Percentiles rank a stretch among this genome's conserved stretches.
These are phyloP conservation scores for Magnolia officinalis DNA, from an alignment of 164 flowering plant genomes.

Conservation along the genomic window DNA sequence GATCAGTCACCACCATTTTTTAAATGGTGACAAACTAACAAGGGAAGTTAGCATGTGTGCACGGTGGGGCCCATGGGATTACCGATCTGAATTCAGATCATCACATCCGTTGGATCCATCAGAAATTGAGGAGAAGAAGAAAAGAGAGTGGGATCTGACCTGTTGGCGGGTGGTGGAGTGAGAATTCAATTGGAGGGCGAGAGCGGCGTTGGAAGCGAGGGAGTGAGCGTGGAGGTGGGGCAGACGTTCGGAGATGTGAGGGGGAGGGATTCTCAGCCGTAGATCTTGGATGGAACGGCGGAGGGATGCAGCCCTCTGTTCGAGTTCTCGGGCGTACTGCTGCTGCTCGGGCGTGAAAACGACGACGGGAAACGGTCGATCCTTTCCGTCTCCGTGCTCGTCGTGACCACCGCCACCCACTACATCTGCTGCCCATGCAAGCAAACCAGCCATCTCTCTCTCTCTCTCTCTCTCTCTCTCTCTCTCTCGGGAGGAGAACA, in stretches of 20 bases:
- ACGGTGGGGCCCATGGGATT: neutral
- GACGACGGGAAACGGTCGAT: constrained; percentile 15
- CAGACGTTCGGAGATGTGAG: constrained; percentile 83
- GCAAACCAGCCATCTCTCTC: constrained; percentile 71
- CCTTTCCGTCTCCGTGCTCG: constrained; percentile 30
- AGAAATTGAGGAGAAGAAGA: neutral
- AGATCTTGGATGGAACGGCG: constrained; percentile 83
- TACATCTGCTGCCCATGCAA: constrained; percentile 99
- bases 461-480: too few relatives aligned
- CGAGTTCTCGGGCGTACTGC: constrained; percentile 48
- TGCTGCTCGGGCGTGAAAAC: constrained; percentile 68
- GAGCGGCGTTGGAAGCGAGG: constrained; percentile 83
- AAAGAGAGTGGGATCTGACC: constrained; percentile 30
- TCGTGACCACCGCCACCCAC: constrained; percentile 50
- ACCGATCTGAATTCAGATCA: neutral
- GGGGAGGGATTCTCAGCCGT: constrained; percentile 74
- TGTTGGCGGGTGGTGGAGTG: constrained; percentile 79
- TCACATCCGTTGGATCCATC: neutral
- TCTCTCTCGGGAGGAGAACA: too few relatives aligned
- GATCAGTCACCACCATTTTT: too few relatives aligned
- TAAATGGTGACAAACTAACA: too few relatives aligned
- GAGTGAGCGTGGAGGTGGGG: constrained; percentile 94
- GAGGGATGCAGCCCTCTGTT: constrained; percentile 50
- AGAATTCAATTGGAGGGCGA: constrained; percentile 69
- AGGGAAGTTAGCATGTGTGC: neutral